Evolutionary conservation across 441 rosid genomes (phyloP).

Genomic region (Manihot esculenta): DNA sequence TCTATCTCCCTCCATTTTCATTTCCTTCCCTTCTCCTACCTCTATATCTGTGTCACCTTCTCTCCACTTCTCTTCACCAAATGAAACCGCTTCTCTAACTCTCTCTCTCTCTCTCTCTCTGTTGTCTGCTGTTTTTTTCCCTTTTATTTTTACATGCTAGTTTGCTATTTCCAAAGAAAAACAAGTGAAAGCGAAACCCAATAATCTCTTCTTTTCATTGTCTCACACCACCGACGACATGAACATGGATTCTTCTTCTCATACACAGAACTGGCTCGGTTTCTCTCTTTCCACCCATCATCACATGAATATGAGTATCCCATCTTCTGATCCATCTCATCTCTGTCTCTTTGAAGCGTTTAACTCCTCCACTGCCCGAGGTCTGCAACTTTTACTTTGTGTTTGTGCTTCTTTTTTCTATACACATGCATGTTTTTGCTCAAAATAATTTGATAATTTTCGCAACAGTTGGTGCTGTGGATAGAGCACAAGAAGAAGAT

Average conservation of each 20-base stretch:
- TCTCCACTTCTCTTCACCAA: constrained; percentile 20
- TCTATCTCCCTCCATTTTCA: constrained; percentile 14
- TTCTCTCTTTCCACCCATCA: constrained; percentile 70
- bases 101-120: constrained; percentile 4
- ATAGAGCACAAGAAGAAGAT: constrained; percentile 6
- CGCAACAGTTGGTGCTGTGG: neutral
- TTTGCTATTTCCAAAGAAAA: constrained; percentile 20
- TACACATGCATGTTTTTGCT: neutral
- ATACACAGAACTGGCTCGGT: constrained; percentile 57
- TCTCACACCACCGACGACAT: neutral
- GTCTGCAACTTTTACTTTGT: constrained; percentile 21
- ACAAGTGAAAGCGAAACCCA: neutral
- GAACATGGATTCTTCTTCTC: constrained; percentile 48
- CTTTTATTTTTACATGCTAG: too few relatives aligned
- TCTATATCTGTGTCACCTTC: constrained; percentile 66
- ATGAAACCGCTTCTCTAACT: constrained; percentile 9
- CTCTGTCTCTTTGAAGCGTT: constrained; percentile 63
- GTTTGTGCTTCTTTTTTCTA: neutral
- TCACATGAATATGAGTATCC: constrained; percentile 5
- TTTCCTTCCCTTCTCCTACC: constrained; percentile 35
- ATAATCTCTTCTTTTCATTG: neutral
- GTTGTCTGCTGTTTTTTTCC: too few relatives aligned
- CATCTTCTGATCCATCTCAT: constrained; percentile 38
- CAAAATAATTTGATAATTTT: neutral
- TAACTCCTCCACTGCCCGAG: constrained; percentile 34